These are phyloP conservation scores for Epichloe brachyelytri DNA, from an alignment of 2,329 filamentous ascomycete genomes.

Conservation along the genomic window DNA sequence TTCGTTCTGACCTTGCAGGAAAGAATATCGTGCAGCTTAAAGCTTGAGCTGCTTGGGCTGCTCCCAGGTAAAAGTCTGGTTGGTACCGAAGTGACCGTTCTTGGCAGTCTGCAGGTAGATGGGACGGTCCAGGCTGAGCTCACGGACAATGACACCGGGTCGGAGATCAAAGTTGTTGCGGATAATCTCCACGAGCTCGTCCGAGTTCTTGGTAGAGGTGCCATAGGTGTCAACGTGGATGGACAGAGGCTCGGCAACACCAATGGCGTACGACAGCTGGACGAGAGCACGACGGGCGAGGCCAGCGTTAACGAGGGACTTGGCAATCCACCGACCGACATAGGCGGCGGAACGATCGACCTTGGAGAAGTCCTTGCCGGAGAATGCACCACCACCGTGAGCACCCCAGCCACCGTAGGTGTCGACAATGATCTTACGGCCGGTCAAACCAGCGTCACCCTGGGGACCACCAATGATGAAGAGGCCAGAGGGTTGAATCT, in stretches of 20 bases:
- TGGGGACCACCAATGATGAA: constrained; percentile 99
- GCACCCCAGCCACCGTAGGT: constrained; percentile 99
- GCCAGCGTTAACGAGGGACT: constrained; percentile 82
- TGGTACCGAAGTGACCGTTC: constrained; percentile 97
- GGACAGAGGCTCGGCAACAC: constrained; percentile 93
- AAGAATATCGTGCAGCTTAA: constrained; percentile 37
- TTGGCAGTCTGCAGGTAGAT: constrained; percentile 98
- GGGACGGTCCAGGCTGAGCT: constrained; percentile 86
- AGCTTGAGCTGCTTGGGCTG: constrained; percentile 89
- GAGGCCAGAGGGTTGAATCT: constrained; percentile 91
- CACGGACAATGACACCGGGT: constrained; percentile 96
- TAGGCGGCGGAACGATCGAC: constrained; percentile 98
- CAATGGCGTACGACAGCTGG: constrained; percentile 98
- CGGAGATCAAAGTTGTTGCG: constrained; percentile 93
- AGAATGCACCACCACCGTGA: constrained; percentile 99
- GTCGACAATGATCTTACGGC: constrained; percentile 99
- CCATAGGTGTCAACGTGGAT: constrained; percentile 98
- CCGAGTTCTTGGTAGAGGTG: constrained; percentile 76
- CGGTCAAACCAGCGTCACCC: constrained; percentile 96
- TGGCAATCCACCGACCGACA: constrained; percentile 96
- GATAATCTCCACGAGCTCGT: constrained; percentile 93
- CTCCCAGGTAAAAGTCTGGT: constrained; percentile 97
- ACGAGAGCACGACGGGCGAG: constrained; percentile 88
- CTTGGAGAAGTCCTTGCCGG: constrained; percentile 99
- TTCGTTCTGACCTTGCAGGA: not conserved